Conservation (phyloP, 306 rosid species). For the Castanospermum australe region DNA sequence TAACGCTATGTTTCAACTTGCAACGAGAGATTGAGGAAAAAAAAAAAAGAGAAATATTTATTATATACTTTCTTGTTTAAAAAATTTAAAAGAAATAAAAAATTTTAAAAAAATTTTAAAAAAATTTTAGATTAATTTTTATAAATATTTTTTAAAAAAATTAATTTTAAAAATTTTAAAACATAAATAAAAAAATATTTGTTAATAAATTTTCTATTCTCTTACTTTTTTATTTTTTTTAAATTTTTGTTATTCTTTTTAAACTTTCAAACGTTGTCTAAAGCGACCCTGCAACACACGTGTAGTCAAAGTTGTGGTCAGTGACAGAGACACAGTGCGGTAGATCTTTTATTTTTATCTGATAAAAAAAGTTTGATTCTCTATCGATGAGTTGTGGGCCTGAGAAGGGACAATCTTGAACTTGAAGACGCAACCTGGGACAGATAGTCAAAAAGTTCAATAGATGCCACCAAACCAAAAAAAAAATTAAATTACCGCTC, state of each 20-base stretch:
- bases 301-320: constrained; percentile 29
- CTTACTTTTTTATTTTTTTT: neutral
- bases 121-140: too few species aligned
- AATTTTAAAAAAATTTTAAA: too few species aligned
- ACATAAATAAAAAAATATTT: neutral
- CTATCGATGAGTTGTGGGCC: neutral
- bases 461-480: neutral
- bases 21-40: too few species aligned
- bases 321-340: constrained; percentile 1
- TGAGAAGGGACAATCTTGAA: constrained; percentile 24
- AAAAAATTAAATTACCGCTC: neutral
- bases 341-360: neutral
- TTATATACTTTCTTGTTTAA: too few species aligned
- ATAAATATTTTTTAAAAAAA: too few species aligned
- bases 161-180: too few species aligned
- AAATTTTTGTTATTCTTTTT: too few species aligned
- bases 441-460: constrained; percentile 9
- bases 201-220: too few species aligned
- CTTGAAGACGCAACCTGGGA: constrained; percentile 28
- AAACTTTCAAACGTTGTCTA: too few species aligned
- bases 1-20: too few species aligned
- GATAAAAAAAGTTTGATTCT: constrained; percentile 6
- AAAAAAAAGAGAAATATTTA: too few species aligned
- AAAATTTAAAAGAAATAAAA: too few species aligned
- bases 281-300: constrained; percentile 33